Evolutionary conservation across 345 rosid species (phyloP).

Genomic region (Durio zibethinus): DNA sequence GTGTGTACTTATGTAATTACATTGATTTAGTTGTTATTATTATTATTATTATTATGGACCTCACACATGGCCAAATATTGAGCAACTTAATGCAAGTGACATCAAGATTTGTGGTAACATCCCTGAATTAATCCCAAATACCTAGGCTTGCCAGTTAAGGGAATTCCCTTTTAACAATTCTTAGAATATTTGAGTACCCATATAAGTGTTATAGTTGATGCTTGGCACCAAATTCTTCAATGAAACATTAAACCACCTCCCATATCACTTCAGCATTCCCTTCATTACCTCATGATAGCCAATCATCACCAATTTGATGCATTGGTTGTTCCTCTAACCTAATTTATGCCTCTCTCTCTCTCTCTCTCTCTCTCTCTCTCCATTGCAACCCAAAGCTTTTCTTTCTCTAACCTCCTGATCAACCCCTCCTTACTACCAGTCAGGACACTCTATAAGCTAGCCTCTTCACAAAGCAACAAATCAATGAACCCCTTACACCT

Average conservation of each 20-base stretch:
- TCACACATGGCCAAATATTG: not conserved
- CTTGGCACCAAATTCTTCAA: not conserved
- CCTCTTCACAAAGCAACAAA: not conserved
- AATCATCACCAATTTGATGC: not conserved
- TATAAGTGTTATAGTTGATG: not conserved
- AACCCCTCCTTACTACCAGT: not conserved
- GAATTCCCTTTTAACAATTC: not conserved
- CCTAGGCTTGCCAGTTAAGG: not conserved
- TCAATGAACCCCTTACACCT: not conserved
- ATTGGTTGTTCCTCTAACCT: not conserved
- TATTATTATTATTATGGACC: too few relatives aligned
- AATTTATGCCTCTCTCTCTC: not conserved
- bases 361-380: not conserved
- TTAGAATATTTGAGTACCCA: not conserved
- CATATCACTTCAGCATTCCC: not conserved
- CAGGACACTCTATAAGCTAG: not conserved
- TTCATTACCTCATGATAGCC: not conserved
- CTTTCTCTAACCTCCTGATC: not conserved
- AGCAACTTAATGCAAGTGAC: not conserved
- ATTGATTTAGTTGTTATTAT: too few relatives aligned
- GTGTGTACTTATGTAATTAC: too few relatives aligned
- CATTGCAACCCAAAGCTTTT: not conserved
- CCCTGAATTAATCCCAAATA: not conserved
- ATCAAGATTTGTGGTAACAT: not conserved
- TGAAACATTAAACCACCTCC: not conserved